These are phyloP conservation scores for Coniochaeta hoffmannii DNA, from an alignment of 2,329 filamentous ascomycete genomes.

Conservation along the genomic window DNA sequence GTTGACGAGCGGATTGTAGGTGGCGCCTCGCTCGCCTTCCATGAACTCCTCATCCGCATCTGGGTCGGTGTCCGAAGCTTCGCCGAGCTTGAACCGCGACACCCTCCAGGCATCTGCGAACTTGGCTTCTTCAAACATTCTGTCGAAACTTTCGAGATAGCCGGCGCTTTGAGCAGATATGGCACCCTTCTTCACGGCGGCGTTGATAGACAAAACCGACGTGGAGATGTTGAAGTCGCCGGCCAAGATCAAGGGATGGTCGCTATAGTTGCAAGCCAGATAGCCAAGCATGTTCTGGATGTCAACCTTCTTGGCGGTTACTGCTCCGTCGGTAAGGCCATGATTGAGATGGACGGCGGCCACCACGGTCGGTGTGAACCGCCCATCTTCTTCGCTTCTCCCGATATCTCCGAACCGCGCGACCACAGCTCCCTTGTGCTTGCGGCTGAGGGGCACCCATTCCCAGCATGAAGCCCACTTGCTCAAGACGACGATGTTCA, in stretches of 20 bases:
- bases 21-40: slow-evolving; percentile 57
- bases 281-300: slow-evolving; percentile 41
- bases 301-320: slow-evolving; percentile 49
- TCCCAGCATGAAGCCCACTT: slow-evolving; percentile 48
- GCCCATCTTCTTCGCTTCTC: slow-evolving; percentile 12
- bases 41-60: slow-evolving; percentile 28
- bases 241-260: slow-evolving; percentile 46
- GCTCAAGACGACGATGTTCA: slow-evolving; percentile 56
- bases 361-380: slow-evolving; percentile 36
- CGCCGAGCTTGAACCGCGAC: slow-evolving; percentile 33
- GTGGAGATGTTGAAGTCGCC: slow-evolving; percentile 61
- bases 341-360: slow-evolving; percentile 55
- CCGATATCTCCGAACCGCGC: slow-evolving; percentile 29
- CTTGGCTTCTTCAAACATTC: slow-evolving; percentile 32
- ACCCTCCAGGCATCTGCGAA: slow-evolving; percentile 46
- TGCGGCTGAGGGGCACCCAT: slow-evolving; percentile 41
- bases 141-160: slow-evolving; percentile 38
- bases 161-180: slow-evolving; percentile 42
- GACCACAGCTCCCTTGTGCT: slow-evolving; percentile 52
- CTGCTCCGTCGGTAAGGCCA: slow-evolving; percentile 50
- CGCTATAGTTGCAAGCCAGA: slow-evolving; percentile 30
- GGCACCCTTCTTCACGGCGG: slow-evolving; percentile 41
- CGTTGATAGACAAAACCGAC: slow-evolving; percentile 46
- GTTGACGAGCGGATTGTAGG: slow-evolving; percentile 55
- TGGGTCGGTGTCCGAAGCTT: slow-evolving; percentile 26